Conservation (phyloP, 106 monocot species). For the Alisma plantagoaquatica region DNA sequence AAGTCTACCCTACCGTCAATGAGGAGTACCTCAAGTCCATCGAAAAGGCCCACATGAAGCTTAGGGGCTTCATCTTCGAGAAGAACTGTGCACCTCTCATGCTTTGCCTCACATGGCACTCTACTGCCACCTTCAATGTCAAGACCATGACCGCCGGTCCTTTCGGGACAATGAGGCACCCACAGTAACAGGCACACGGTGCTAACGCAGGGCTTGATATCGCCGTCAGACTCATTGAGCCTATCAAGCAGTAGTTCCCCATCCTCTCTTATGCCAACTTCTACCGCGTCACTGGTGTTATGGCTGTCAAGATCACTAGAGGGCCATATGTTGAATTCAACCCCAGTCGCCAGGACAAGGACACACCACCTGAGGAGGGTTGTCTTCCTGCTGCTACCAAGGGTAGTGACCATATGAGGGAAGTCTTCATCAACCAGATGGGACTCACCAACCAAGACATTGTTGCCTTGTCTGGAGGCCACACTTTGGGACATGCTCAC, state of each 20-base stretch:
- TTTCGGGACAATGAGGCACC: slow-evolving; percentile 68
- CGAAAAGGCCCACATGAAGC: slow-evolving; percentile 69
- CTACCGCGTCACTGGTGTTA: slow-evolving; percentile 58
- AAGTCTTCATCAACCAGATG: slow-evolving; percentile 75
- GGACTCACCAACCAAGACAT: slow-evolving; percentile 88
- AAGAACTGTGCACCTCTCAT: slow-evolving; percentile 96
- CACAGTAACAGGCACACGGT: slow-evolving; percentile 55
- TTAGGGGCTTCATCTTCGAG: slow-evolving; percentile 77
- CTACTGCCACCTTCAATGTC: slow-evolving; percentile 88
- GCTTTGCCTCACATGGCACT: slow-evolving; percentile 96
- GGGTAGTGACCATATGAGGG: slow-evolving; percentile 68
- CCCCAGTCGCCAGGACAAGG: slow-evolving; percentile 19
- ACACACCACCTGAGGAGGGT: slow-evolving; percentile 11
- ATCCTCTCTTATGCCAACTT: slow-evolving; percentile 80
- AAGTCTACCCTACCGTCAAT: slow-evolving; percentile 74
- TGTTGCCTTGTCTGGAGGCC: slow-evolving; percentile 90
- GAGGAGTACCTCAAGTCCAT: slow-evolving; percentile 82
- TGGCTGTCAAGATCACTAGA: slow-evolving; percentile 18
- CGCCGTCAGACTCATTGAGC: slow-evolving; percentile 67
- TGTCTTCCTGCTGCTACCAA: slow-evolving; percentile 15
- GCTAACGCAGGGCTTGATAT: slow-evolving; percentile 83
- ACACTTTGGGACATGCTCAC: slow-evolving; percentile 72
- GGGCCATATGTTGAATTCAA: slow-evolving; percentile 15
- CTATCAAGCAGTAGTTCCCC: slow-evolving; percentile 87
- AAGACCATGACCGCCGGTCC: slow-evolving; percentile 75